A percentile compares a stretch with the other conserved stretches of the same genome.
phyloP scores from a whole-genome alignment of 2,329 filamentous ascomycete genomes.

The Talaromyces sp. region DNA sequence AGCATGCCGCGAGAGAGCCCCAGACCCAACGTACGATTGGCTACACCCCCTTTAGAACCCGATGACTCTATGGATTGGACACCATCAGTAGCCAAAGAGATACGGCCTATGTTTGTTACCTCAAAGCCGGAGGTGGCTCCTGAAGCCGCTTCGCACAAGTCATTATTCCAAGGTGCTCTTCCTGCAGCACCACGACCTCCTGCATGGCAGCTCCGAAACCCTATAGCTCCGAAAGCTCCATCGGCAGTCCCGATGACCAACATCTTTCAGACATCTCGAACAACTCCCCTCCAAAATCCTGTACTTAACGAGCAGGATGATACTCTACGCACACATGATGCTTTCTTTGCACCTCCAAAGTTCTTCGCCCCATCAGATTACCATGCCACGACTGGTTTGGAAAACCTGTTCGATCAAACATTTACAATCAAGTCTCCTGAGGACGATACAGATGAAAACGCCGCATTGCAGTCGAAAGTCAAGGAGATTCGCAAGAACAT shows the following conservation, averaged over 20 bases:
- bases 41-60: constrained; percentile 35
- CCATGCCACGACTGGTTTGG: constrained; percentile 44
- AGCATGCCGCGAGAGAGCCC: constrained; percentile 26
- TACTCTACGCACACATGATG: constrained; percentile 21
- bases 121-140: not conserved
- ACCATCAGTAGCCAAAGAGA: constrained; percentile 39
- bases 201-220: constrained; percentile 39
- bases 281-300: constrained; percentile 22
- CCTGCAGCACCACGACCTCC: constrained; percentile 40
- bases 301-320: not conserved
- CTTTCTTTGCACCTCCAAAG: constrained; percentile 42
- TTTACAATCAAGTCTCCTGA: constrained; percentile 39
- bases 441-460: constrained; percentile 24
- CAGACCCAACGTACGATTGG: constrained; percentile 25
- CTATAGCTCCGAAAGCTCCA: constrained; percentile 31
- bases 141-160: constrained; percentile 27
- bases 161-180: constrained; percentile 44
- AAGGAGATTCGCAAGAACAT: not conserved
- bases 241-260: constrained; percentile 36
- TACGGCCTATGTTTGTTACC: constrained; percentile 28
- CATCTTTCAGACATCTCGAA: constrained; percentile 35
- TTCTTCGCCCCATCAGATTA: constrained; percentile 45
- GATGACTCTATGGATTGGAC: constrained; percentile 51
- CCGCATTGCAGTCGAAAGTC: constrained; percentile 15
- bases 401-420: constrained; percentile 44